A percentile compares a stretch with the other conserved stretches of the same genome.
Conservation (phyloP, 257 asterid genomes). For the Ilex aquifolium region DNA sequence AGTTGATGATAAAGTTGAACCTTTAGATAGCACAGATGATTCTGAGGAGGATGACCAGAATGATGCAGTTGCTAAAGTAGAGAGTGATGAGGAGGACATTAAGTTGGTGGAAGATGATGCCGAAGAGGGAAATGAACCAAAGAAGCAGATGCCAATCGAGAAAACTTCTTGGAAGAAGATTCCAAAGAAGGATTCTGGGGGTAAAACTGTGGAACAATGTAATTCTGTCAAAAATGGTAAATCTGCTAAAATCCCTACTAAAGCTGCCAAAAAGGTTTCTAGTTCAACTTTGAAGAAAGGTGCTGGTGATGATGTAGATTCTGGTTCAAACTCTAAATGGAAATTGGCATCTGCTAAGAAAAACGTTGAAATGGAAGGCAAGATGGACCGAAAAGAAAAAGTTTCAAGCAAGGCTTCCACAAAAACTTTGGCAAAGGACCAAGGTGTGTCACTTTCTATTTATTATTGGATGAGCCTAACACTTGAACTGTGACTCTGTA, state of each 20-base stretch:
- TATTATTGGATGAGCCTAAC: neutral
- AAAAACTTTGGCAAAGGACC: slow-evolving; percentile 36
- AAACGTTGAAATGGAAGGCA: slow-evolving; percentile 41
- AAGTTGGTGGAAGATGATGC: slow-evolving; percentile 24
- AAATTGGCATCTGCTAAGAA: slow-evolving; percentile 36
- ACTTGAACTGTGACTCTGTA: neutral
- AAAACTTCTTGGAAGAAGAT: slow-evolving; percentile 40
- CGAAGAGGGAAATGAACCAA: slow-evolving; percentile 38
- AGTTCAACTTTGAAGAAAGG: slow-evolving; percentile 46
- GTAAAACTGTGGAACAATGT: slow-evolving; percentile 25
- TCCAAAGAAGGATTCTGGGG: slow-evolving; percentile 34
- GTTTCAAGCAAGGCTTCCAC: slow-evolving; percentile 41
- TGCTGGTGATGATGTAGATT: slow-evolving; percentile 20
- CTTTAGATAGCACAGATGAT: slow-evolving; percentile 21
- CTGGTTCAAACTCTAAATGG: slow-evolving; percentile 25
- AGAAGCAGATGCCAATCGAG: slow-evolving; percentile 28
- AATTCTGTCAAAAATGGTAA: slow-evolving; percentile 38
- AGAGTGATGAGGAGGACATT: slow-evolving; percentile 45
- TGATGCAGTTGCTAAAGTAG: slow-evolving; percentile 28
- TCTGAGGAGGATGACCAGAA: slow-evolving; percentile 36
- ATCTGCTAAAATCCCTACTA: slow-evolving; percentile 35
- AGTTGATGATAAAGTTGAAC: slow-evolving; percentile 22
- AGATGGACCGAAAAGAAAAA: slow-evolving; percentile 33
- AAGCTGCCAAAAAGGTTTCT: slow-evolving; percentile 32
- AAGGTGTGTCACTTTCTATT: slow-evolving; percentile 10